Conservation (phyloP, 306 rosid species). For the Cucumis cinereus region DNA sequence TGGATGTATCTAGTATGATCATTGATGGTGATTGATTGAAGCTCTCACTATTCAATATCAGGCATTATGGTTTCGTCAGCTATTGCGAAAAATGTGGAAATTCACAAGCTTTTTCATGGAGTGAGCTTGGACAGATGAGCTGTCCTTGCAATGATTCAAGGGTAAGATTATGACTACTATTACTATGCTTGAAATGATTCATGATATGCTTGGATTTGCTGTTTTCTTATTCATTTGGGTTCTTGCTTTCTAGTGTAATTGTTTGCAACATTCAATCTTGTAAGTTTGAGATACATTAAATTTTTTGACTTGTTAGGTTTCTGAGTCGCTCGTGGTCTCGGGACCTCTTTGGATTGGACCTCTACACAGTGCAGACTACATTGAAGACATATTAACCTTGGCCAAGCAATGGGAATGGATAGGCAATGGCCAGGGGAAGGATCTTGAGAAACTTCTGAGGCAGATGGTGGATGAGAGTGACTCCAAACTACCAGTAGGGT, state of each 20-base stretch:
- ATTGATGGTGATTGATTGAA: neutral
- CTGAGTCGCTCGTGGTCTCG: conserved; percentile 51
- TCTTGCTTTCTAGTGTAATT: neutral
- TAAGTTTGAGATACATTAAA: neutral
- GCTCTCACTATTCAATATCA: conserved; percentile 7
- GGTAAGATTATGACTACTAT: conserved; percentile 22
- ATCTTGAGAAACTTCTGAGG: conserved; percentile 62
- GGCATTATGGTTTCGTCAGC: conserved; percentile 68
- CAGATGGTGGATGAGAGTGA: conserved; percentile 86
- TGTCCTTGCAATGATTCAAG: conserved; percentile 54
- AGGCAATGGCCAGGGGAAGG: conserved; percentile 38
- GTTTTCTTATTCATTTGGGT: neutral
- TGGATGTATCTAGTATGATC: neutral
- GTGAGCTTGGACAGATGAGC: conserved; percentile 54
- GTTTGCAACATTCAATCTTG: neutral
- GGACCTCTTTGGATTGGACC: conserved; percentile 99
- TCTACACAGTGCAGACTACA: conserved; percentile 54
- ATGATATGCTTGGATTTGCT: neutral
- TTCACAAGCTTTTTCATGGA: conserved; percentile 66
- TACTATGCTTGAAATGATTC: too few relatives aligned
- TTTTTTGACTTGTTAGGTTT: conserved; percentile 30
- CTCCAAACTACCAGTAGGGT: conserved; percentile 71
- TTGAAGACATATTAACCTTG: conserved; percentile 51
- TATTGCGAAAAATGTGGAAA: conserved; percentile 66
- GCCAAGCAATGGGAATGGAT: conserved; percentile 85